Base-by-base conservation (phyloP, 2,329 filamentous ascomycete genomes). In the Xylaria arbuscula region DNA sequence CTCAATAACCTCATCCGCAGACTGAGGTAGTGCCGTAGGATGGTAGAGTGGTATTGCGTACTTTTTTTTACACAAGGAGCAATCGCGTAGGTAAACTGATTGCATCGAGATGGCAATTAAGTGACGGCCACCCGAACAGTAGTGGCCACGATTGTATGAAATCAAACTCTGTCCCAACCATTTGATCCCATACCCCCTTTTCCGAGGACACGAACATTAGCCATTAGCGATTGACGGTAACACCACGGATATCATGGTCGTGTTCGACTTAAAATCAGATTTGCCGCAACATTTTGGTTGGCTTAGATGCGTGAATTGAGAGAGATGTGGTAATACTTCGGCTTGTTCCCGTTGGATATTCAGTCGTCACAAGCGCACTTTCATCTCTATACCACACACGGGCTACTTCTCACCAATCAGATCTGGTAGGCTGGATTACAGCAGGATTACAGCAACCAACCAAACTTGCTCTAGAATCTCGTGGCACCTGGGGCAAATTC, bases 271-370 rank as follows among this genome's bases (percentile, higher is more conserved):
- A 19, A 40, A 10, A 36, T 22, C 28, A 36, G 34, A n/a, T 3
- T 15, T 2, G n/a, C n/a, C 2, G 13, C 9, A 13, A 11, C 51
- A 11, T 28, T 38, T 55, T 6, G 51, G 0, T 38, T 22, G n/a
- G 17, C 17, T n/a, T 19, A 55, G 32, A 28, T 55, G 24, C 7
- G 48, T 28, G 10, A 17, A 51, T 13, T 11, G 15, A 15, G 48
- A 8, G 48, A 32, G 24, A 15, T 53, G 28, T 32, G 15, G n/a
- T 15, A n/a, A 53, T 22, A 17, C 7, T 38, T 38, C 51, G 51
- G 51, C n/a, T 22, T 55, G 28, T 15, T 55, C 51, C 51, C 51
- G 51, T 38, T 22, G 32, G n/a, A 36, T 28, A 38, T 5, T 55
- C n/a, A n/a, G 32, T 34, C n/a, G n/a, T 38, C 51, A 19, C 13